phyloP scores from a whole-genome alignment of 1,139 yeast species.

The Suhomyces bolitotheri region DNA sequence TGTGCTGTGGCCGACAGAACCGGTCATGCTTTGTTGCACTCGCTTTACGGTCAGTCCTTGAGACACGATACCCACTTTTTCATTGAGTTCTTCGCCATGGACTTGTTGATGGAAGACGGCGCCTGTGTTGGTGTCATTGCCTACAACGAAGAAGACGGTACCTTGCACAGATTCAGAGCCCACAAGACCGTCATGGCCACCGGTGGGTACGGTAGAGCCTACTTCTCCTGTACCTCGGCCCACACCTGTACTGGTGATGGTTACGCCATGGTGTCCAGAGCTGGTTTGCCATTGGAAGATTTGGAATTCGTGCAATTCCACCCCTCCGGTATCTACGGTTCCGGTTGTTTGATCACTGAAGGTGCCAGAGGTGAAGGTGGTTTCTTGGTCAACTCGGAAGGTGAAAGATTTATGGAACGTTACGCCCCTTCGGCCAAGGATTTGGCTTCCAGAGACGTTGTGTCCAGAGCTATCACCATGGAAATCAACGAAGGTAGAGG shows the following conservation, averaged over 20 bases:
- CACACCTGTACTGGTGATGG: conserved; percentile 99
- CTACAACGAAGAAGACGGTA: conserved; percentile 98
- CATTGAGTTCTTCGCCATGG: conserved; percentile 96
- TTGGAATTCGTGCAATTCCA: conserved; percentile 98
- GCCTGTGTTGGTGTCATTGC: conserved; percentile 97
- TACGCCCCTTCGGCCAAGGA: conserved; percentile 99
- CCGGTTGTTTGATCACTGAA: conserved; percentile 97
- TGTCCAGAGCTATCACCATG: conserved; percentile 96
- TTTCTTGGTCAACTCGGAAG: conserved; percentile 90
- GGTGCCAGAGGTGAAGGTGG: conserved; percentile 99
- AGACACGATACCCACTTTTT: conserved; percentile 97
- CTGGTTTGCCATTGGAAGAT: conserved; percentile 97
- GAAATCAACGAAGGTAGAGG: conserved; percentile 99
- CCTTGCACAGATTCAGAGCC: conserved; percentile 95
- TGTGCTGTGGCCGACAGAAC: conserved; percentile 99
- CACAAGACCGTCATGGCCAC: conserved; percentile 97
- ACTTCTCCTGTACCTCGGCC: conserved; percentile 98
- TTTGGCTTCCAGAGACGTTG: conserved; percentile 97
- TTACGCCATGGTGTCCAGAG: conserved; percentile 96
- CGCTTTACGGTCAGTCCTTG: conserved; percentile 93
- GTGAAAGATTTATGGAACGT: conserved; percentile 99
- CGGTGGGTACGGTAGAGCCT: conserved; percentile 98
- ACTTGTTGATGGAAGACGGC: conserved; percentile 92
- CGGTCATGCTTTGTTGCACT: conserved; percentile 95
- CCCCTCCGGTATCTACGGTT: conserved; percentile 98